phyloP scores from a whole-genome alignment of 2,329 filamentous ascomycete genomes.

The Diaporthe velutina region DNA sequence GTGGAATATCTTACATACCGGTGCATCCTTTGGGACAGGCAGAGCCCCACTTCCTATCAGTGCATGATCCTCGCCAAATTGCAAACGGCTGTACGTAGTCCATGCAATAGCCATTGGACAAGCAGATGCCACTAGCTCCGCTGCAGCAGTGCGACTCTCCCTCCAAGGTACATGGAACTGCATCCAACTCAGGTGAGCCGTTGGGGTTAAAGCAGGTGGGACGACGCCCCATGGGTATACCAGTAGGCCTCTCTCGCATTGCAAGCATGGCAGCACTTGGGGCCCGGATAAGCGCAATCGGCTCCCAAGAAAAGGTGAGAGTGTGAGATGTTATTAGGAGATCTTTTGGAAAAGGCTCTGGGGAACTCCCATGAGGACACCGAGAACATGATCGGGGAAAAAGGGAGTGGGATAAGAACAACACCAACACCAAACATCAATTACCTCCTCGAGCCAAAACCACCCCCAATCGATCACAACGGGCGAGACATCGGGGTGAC shows the following conservation, averaged over 20 bases:
- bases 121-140: neutral
- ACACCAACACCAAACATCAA: neutral
- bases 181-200: neutral
- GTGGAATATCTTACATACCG: neutral
- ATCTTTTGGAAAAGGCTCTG: neutral
- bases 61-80: slow-evolving; percentile 23
- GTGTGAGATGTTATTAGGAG: neutral
- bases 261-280: neutral
- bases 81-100: slow-evolving; percentile 24
- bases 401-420: neutral
- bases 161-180: slow-evolving; percentile 13
- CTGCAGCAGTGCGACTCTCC: slow-evolving; percentile 25
- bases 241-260: neutral
- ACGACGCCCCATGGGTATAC: neutral
- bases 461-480: neutral
- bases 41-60: slow-evolving; percentile 15
- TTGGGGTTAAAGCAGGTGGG: slow-evolving; percentile 2
- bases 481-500: neutral
- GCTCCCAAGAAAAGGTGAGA: neutral
- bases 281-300: neutral
- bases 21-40: slow-evolving; percentile 15
- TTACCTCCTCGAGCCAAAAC: neutral
- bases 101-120: slow-evolving; percentile 32
- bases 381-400: neutral
- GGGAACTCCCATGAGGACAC: neutral